phyloP scores from a whole-genome alignment of 2,329 filamentous ascomycete species.

The Trichoderma aggressivum region DNA sequence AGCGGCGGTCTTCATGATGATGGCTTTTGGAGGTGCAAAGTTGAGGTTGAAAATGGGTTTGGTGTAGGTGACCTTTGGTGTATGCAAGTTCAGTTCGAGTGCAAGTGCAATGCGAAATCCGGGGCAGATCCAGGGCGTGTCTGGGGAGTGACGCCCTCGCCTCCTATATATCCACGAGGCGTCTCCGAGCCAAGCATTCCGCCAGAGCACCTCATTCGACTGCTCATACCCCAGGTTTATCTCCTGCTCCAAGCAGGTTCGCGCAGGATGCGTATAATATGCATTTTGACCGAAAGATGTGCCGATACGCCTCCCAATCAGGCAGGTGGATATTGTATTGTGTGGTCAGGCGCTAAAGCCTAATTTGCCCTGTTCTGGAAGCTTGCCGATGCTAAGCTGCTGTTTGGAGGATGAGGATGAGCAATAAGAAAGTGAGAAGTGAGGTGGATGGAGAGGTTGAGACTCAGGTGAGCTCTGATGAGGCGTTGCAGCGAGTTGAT shows the following conservation, averaged over 20 bases:
- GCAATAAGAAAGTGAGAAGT: neutral
- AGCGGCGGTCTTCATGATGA: conserved; percentile 17
- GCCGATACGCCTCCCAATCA: conserved; percentile 9
- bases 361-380: neutral
- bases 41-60: neutral
- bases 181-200: neutral
- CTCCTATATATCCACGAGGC: conserved; percentile 6
- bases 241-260: conserved; percentile 18
- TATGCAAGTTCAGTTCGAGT: neutral
- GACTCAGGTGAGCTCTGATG: neutral
- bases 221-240: conserved; percentile 14
- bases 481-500: neutral
- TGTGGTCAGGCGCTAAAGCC: conserved; percentile 9
- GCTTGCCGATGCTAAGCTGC: neutral
- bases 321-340: conserved; percentile 9
- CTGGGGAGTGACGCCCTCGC: neutral
- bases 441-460: neutral
- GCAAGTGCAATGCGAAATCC: neutral
- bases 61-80: neutral
- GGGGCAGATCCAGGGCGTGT: neutral
- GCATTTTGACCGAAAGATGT: conserved; percentile 19
- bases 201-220: conserved; percentile 5
- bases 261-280: conserved; percentile 17
- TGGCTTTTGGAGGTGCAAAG: neutral
- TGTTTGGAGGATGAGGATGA: neutral